Evolutionary conservation across 2,329 filamentous ascomycete genomes (phyloP), one percentile per base, ranked within the genome.

Genomic region (Xylaria sp.): DNA sequence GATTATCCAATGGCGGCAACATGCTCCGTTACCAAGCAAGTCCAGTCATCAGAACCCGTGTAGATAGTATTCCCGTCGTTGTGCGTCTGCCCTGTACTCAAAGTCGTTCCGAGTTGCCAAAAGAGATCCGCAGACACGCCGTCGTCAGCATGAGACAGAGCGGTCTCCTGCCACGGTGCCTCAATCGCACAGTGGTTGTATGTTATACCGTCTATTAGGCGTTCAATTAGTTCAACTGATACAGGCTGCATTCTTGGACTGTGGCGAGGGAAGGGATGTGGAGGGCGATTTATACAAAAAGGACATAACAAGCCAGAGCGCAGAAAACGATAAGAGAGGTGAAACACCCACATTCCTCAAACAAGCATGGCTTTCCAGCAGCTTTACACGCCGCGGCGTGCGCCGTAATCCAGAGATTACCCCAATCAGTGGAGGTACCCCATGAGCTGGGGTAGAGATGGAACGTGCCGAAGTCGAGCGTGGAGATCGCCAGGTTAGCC

Each of bases 41-140:
- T 74, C 71, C 77, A 82, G 21, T 80, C 76, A 12, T 70, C 71
- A 17, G 73, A 77, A 19, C 75, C 76, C 31, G 76, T 78, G 68
- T 79, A 82, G 61, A 83, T 78, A 12, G 80, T 82, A 55, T 79
- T 76, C n/a, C 76, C 77, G 51, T 83, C 80, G 56, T 81, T 73
- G 49, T 75, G 72, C 0, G 79, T 76, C 64, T 75, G 74, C 2
- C 81, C 81, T 8, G 64, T 75, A 73, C 79, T 79, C 14, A 75
- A 70, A 33, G 72, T 75, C 8, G 70, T 70, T 1, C 73, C 73
- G 4, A 73, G 58, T 61, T 75, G 72, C 73, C 73, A 75, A 67
- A 75, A 75, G 38, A 74, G 51, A 54, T 75, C 73, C 1, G 53
- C 71, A 12, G 72, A 67, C 8, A 75, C 53, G 5, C 73, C 73